These are phyloP conservation scores for Suhomyces wounanorum DNA, from an alignment of 1,139 yeast species.

Conservation along the genomic window DNA sequence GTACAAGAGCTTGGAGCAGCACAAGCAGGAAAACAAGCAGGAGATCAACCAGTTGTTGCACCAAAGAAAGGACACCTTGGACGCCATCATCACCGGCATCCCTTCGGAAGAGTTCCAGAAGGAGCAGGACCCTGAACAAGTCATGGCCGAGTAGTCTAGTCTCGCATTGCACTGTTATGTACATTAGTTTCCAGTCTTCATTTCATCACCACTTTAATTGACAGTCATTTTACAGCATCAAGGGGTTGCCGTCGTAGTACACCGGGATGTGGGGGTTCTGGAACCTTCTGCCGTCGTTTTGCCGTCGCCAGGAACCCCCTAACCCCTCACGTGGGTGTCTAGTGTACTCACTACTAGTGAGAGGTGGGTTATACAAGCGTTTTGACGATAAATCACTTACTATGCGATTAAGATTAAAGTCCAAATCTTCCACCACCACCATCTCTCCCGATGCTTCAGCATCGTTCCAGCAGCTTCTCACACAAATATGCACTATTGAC, in stretches of 20 bases:
- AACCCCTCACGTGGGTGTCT: background rate
- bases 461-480: slow-evolving; percentile 20
- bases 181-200: slow-evolving; percentile 11
- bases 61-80: slow-evolving; percentile 45
- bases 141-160: slow-evolving; percentile 11
- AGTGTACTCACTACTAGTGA: background rate
- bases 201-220: slow-evolving; percentile 4
- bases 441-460: slow-evolving; percentile 18
- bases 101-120: slow-evolving; percentile 25
- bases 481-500: slow-evolving; percentile 16
- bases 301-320: background rate
- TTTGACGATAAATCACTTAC: background rate
- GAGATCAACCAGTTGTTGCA: slow-evolving; percentile 38
- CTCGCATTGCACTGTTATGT: slow-evolving; percentile 1
- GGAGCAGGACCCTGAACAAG: slow-evolving; percentile 6
- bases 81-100: slow-evolving; percentile 42
- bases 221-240: background rate
- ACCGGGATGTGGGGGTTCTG: background rate
- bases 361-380: too few relatives aligned
- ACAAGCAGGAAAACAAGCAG: slow-evolving; percentile 40
- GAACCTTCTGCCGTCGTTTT: background rate
- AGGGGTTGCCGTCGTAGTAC: background rate
- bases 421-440: slow-evolving; percentile 21
- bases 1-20: slow-evolving; percentile 44
- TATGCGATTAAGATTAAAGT: slow-evolving; percentile 30